Percentiles rank a stretch among this genome's conserved stretches.
Conservation (phyloP, 2,329 filamentous ascomycete genomes). For the Phoma sp. region DNA sequence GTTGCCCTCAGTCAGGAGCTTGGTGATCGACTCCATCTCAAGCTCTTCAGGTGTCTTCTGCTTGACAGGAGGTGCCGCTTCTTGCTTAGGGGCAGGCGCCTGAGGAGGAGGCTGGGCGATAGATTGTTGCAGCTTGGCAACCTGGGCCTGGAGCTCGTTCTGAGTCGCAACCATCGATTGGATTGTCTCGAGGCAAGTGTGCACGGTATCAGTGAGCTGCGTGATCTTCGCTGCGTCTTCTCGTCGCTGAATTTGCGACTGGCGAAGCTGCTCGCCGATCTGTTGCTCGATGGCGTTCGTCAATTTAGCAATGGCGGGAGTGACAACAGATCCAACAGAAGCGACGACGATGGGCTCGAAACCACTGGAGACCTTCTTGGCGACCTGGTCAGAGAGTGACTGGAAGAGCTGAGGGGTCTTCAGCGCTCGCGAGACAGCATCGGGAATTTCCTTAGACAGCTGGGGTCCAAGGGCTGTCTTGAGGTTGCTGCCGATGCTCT, state of each 20-base stretch:
- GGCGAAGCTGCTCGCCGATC: slow-evolving; percentile 59
- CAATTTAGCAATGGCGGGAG: slow-evolving; percentile 72
- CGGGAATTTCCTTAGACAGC: slow-evolving; percentile 77
- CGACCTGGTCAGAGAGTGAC: slow-evolving; percentile 74
- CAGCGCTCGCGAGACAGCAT: slow-evolving; percentile 70
- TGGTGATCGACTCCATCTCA: slow-evolving; percentile 69
- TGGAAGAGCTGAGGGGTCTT: slow-evolving; percentile 78
- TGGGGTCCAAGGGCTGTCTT: slow-evolving; percentile 69
- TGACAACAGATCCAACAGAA: slow-evolving; percentile 60
- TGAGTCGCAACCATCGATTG: slow-evolving; percentile 74
- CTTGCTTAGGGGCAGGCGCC: slow-evolving; percentile 27
- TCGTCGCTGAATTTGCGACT: slow-evolving; percentile 60
- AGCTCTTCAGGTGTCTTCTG: slow-evolving; percentile 59
- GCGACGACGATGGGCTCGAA: slow-evolving; percentile 74
- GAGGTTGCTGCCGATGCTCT: slow-evolving; percentile 74
- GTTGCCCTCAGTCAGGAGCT: slow-evolving; percentile 65
- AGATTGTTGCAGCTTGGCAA: slow-evolving; percentile 53
- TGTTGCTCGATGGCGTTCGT: slow-evolving; percentile 72
- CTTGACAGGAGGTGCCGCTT: slow-evolving; percentile 50
- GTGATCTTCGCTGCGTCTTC: slow-evolving; percentile 72
- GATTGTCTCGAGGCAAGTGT: slow-evolving; percentile 72
- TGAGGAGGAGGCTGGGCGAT: slow-evolving; percentile 42
- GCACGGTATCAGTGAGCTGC: slow-evolving; percentile 72
- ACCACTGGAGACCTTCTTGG: slow-evolving; percentile 69
- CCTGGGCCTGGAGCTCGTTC: slow-evolving; percentile 69